Conservation (phyloP, 169 alveolate species). For the Neospora caninum region DNA sequence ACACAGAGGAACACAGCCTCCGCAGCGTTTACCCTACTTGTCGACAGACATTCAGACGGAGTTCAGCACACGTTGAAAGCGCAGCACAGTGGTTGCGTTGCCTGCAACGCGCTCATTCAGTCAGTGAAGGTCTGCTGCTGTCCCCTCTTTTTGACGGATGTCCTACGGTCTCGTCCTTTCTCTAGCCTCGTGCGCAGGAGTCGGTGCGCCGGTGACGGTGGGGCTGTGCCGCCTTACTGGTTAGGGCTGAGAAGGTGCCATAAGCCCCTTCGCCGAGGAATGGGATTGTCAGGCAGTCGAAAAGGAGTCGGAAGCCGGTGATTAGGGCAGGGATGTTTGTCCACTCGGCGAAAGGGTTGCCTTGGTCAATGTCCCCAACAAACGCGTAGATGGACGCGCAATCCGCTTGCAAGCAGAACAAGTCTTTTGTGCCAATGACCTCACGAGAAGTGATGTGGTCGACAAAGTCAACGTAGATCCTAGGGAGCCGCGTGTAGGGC, state of each 20-base stretch:
- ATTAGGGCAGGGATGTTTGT: constrained; percentile 5
- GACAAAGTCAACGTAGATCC: constrained; percentile 22
- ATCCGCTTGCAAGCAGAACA: constrained; percentile 26
- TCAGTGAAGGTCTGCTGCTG: too few relatives aligned
- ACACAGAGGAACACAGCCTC: too few relatives aligned
- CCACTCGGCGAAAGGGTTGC: constrained; percentile 51
- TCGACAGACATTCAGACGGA: too few relatives aligned
- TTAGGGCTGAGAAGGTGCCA: background rate
- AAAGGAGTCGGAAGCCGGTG: constrained; percentile 36
- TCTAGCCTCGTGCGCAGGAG: too few relatives aligned
- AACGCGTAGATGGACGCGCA: constrained; percentile 44
- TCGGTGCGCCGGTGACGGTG: background rate
- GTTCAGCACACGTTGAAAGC: too few relatives aligned
- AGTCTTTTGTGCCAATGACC: constrained; percentile 21
- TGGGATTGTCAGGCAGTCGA: constrained; percentile 7
- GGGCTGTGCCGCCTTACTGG: background rate
- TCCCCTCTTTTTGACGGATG: too few relatives aligned
- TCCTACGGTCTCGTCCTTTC: too few relatives aligned
- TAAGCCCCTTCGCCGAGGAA: constrained; percentile 28
- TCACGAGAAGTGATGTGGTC: background rate
- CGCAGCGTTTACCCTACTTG: too few relatives aligned
- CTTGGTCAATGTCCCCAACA: constrained; percentile 47
- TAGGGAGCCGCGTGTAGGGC: background rate
- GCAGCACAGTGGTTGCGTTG: too few relatives aligned
- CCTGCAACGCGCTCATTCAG: too few relatives aligned